Conservation (phyloP, 345 rosid genomes). For the Ceriops zippeliana region DNA sequence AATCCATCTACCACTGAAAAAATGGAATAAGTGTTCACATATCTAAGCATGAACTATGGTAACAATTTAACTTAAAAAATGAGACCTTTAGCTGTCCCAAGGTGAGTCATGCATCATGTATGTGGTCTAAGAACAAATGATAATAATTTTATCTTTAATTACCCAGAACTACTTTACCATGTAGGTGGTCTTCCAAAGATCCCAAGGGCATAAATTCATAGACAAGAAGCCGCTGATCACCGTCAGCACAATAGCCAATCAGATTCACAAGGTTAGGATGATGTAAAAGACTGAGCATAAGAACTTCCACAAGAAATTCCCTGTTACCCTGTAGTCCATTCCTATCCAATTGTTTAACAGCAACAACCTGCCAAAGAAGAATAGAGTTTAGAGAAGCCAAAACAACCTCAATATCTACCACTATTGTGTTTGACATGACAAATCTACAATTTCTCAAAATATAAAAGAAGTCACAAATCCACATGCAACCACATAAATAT, state of each 20-base stretch:
- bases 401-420: not conserved
- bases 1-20: too few species aligned
- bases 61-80: not conserved
- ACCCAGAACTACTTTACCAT: conserved; percentile 41
- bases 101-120: too few species aligned
- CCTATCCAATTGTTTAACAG: conserved; percentile 92
- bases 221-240: conserved; percentile 96
- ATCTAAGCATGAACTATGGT: conserved; percentile 5
- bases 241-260: conserved; percentile 99
- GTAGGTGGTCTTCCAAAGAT: conserved; percentile 98
- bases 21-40: not conserved
- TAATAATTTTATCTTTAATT: too few species aligned
- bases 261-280: conserved; percentile 91
- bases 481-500: too few species aligned
- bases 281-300: conserved; percentile 98
- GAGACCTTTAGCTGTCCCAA: not conserved
- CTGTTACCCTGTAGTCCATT: conserved; percentile 98
- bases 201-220: conserved; percentile 98
- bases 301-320: conserved; percentile 97
- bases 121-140: too few species aligned
- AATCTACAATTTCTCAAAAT: not conserved
- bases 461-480: not conserved
- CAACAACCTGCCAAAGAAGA: conserved; percentile 61
- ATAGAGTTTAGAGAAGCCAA: not conserved
- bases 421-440: not conserved